Evolutionary conservation across 2,329 filamentous ascomycete species (phyloP).

Genomic region (Fusarium pseudocircinatum): DNA sequence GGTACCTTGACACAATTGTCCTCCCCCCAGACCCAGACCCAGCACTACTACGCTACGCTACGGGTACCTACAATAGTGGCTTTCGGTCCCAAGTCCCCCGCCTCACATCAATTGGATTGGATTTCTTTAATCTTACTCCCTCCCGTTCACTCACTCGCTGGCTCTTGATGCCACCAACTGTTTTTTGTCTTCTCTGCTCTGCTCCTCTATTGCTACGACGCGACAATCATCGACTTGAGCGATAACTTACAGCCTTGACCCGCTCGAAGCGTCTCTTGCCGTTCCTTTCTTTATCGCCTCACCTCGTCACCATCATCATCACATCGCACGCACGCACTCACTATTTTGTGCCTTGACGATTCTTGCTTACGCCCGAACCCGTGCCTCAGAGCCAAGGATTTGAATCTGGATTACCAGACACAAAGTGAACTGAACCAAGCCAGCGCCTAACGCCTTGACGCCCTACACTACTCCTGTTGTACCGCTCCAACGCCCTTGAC

Average conservation of each 20-base stretch:
- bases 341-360: conserved; percentile 8
- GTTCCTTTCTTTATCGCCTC: conserved; percentile 7
- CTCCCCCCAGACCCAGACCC: background rate
- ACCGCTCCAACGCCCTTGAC: conserved; percentile 37
- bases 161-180: conserved; percentile 32
- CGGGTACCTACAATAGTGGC: conserved; percentile 31
- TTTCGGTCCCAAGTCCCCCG: conserved; percentile 26
- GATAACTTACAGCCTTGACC: conserved; percentile 16
- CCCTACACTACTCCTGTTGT: conserved; percentile 13
- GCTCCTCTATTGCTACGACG: conserved; percentile 20
- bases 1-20: background rate
- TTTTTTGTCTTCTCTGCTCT: conserved; percentile 12
- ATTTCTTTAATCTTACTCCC: conserved; percentile 38
- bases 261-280: conserved; percentile 11
- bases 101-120: conserved; percentile 28
- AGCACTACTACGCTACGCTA: conserved; percentile 11
- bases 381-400: conserved; percentile 26
- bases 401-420: conserved; percentile 5
- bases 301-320: background rate
- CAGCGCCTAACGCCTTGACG: conserved; percentile 41
- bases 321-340: background rate
- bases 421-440: conserved; percentile 12
- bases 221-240: conserved; percentile 28
- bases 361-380: conserved; percentile 23
- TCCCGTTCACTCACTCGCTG: conserved; percentile 15